phyloP scores from a whole-genome alignment of 148 eudicot species.

The Cornus florida region DNA sequence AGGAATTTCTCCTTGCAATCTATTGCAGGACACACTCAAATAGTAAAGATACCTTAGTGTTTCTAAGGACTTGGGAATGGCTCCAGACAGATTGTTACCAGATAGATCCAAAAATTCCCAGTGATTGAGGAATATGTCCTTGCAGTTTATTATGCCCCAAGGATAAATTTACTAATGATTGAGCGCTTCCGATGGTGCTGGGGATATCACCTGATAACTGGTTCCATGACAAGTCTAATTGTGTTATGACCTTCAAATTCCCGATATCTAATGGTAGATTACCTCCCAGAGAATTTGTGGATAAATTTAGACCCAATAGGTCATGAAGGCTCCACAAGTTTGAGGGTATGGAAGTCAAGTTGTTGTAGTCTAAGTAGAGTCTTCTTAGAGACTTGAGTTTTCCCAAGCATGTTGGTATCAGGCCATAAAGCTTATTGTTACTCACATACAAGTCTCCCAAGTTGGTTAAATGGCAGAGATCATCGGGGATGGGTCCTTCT shows the following conservation, averaged over 20 bases:
- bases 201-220: constrained; percentile 8
- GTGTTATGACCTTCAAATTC: neutral
- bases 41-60: neutral
- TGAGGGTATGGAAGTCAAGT: constrained; percentile 7
- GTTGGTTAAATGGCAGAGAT: neutral
- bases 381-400: neutral
- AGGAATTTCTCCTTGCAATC: neutral
- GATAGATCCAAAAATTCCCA: constrained; percentile 10
- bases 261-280: constrained; percentile 1
- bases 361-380: neutral
- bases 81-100: constrained; percentile 4
- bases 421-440: constrained; percentile 3
- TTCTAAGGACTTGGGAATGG: constrained; percentile 6
- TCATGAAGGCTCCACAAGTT: neutral
- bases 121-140: neutral
- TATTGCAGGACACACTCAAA: constrained; percentile 1
- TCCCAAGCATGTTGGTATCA: constrained; percentile 5
- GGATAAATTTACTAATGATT: neutral
- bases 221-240: neutral
- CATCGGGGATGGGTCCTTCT: neutral
- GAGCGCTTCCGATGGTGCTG: neutral
- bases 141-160: neutral
- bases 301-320: neutral
- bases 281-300: neutral
- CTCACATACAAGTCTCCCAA: neutral